These are phyloP conservation scores for Aphanomyces euteiches DNA, from an alignment of 352 stramenopile genomes.

Conservation along the genomic window DNA sequence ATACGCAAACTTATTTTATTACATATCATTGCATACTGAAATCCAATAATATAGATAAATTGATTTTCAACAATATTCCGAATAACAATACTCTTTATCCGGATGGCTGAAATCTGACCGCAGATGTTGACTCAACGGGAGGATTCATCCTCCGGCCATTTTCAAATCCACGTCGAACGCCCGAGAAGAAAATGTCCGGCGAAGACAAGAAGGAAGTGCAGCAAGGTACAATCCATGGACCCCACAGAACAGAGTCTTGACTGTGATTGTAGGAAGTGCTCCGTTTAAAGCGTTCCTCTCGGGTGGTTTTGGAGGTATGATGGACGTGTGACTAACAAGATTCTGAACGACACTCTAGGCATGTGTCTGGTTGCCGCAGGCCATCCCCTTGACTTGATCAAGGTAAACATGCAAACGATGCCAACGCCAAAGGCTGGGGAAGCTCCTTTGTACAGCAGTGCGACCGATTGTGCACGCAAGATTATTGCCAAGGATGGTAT, in stretches of 20 bases:
- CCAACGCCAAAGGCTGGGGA: conserved; percentile 58
- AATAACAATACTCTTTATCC: not conserved
- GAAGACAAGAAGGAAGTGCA: conserved; percentile 30
- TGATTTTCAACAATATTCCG: no score
- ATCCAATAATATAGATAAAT: no score
- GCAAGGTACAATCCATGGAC: not conserved
- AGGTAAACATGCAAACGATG: conserved; percentile 93
- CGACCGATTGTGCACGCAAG: conserved; percentile 89
- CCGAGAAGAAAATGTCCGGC: conserved; percentile 37
- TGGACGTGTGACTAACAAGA: not conserved
- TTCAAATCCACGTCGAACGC: conserved; percentile 17
- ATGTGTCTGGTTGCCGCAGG: conserved; percentile 90
- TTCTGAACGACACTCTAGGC: conserved; percentile 37
- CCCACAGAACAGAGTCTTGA: no score
- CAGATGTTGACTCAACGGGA: not conserved
- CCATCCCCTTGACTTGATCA: conserved; percentile 94
- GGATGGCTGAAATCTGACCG: not conserved
- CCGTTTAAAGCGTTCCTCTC: conserved; percentile 91
- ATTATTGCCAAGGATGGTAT: conserved; percentile 92
- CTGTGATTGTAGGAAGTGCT: conserved; percentile 14
- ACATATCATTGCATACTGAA: no score
- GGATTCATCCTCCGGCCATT: conserved; percentile 16
- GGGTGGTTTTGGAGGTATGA: conserved; percentile 86
- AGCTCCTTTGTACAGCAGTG: conserved; percentile 71
- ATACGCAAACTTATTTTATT: no score